Evolutionary conservation across 768 basidiomycete genomes (phyloP).

Genomic region (Suillus placidus): DNA sequence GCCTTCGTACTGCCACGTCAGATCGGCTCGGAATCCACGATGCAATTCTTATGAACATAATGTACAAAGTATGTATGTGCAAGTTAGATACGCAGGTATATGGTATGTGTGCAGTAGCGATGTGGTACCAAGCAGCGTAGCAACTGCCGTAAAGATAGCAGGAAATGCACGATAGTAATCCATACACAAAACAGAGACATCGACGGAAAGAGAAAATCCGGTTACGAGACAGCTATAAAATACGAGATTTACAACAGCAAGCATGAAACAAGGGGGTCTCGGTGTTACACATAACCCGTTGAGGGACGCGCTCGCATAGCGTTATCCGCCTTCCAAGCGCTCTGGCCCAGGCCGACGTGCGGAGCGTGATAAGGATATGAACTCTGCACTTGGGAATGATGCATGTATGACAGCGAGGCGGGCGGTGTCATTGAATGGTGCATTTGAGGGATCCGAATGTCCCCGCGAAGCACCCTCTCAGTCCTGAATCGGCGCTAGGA

Average conservation of each 20-base stretch:
- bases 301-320: constrained; percentile 41
- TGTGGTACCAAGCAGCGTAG: constrained; percentile 2
- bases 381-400: constrained; percentile 42
- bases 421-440: constrained; percentile 34
- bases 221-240: constrained; percentile 14
- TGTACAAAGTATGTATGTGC: constrained; percentile 13
- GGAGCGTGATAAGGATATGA: constrained; percentile 47
- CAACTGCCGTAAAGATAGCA: constrained; percentile 4
- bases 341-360: constrained; percentile 39
- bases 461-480: constrained; percentile 36
- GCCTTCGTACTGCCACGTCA: constrained; percentile 10
- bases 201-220: constrained; percentile 4
- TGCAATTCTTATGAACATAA: constrained; percentile 10
- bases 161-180: constrained; percentile 8
- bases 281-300: constrained; percentile 10
- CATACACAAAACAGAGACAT: constrained; percentile 14
- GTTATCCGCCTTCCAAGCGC: constrained; percentile 50
- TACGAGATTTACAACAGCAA: constrained; percentile 7
- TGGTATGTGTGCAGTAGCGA: constrained; percentile 13
- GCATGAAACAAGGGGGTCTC: not conserved
- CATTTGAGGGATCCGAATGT: constrained; percentile 32
- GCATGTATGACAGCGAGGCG: constrained; percentile 41
- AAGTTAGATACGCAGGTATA: constrained; percentile 13
- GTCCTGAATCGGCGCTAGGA: constrained; percentile 57
- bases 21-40: constrained; percentile 4